Conservation (phyloP, 2,329 filamentous ascomycete species). For the Fusarium poae region DNA sequence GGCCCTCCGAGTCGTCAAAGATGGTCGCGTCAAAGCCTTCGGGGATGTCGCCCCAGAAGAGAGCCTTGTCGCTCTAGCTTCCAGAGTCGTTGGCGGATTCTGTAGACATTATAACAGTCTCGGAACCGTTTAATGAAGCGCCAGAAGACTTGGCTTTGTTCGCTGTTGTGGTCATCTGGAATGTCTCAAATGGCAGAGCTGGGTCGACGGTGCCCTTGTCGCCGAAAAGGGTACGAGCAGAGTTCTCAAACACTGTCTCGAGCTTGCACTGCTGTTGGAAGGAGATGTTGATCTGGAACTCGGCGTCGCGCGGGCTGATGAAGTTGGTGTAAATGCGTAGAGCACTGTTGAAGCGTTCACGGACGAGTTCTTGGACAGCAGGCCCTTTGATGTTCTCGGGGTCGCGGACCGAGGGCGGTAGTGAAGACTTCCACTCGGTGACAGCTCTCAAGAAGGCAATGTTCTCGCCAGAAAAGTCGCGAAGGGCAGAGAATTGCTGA, state of each 20-base stretch:
- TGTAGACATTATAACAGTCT: slow-evolving; percentile 41
- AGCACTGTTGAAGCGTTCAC: slow-evolving; percentile 69
- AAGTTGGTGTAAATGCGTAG: slow-evolving; percentile 57
- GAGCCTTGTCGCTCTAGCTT: slow-evolving; percentile 45
- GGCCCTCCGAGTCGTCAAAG: slow-evolving; percentile 71
- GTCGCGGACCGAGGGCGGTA: slow-evolving; percentile 46
- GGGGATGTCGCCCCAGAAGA: slow-evolving; percentile 63
- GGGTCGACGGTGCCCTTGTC: slow-evolving; percentile 56
- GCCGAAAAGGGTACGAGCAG: slow-evolving; percentile 62
- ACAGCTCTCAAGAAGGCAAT: slow-evolving; percentile 72
- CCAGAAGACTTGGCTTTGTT: slow-evolving; percentile 41
- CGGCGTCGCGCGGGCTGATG: slow-evolving; percentile 58
- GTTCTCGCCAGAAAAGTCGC: slow-evolving; percentile 79
- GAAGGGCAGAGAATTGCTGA: slow-evolving; percentile 72
- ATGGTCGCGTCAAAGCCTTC: slow-evolving; percentile 64
- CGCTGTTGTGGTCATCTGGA: slow-evolving; percentile 36
- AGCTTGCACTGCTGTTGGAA: slow-evolving; percentile 67
- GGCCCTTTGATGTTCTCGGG: slow-evolving; percentile 41
- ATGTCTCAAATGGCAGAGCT: slow-evolving; percentile 59
- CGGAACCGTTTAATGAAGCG: slow-evolving; percentile 40
- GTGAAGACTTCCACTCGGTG: slow-evolving; percentile 57
- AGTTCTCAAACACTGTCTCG: slow-evolving; percentile 67
- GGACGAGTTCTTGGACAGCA: slow-evolving; percentile 53
- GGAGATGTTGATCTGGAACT: slow-evolving; percentile 76
- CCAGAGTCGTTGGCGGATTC: slow-evolving; percentile 29